Percentiles rank a stretch among this genome's conserved stretches.
phyloP scores from a whole-genome alignment of 768 basidiomycete species.

The Russula sp. region DNA sequence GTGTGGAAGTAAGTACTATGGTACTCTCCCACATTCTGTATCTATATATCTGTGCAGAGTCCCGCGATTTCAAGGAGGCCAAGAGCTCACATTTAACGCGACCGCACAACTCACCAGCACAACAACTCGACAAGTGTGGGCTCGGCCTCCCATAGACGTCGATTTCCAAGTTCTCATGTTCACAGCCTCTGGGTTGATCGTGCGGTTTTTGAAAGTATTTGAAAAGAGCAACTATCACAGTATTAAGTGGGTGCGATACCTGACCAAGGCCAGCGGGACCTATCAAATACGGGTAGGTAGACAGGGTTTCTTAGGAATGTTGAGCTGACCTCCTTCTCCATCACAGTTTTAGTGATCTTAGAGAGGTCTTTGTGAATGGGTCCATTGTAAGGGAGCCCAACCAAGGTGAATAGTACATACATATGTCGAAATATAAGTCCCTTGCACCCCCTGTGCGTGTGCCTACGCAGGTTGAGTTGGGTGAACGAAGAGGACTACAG shows the following conservation, averaged over 20 bases:
- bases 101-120: slow-evolving; percentile 81
- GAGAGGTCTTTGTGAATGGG: background rate
- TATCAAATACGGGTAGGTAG: slow-evolving; percentile 89
- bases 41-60: slow-evolving; percentile 49
- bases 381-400: background rate
- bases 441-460: background rate
- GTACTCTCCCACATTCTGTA: background rate
- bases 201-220: slow-evolving; percentile 96
- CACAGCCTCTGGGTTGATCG: slow-evolving; percentile 91
- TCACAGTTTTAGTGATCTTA: slow-evolving; percentile 18
- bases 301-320: background rate
- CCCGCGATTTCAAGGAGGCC: slow-evolving; percentile 85
- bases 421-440: background rate
- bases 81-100: slow-evolving; percentile 81
- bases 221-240: slow-evolving; percentile 94
- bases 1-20: slow-evolving; percentile 84
- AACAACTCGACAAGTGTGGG: slow-evolving; percentile 94
- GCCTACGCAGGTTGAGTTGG: background rate
- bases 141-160: slow-evolving; percentile 93
- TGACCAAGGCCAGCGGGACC: slow-evolving; percentile 87
- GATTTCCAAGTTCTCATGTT: slow-evolving; percentile 99
- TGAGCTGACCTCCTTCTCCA: background rate
- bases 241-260: slow-evolving; percentile 93
- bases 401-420: background rate
- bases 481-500: background rate